Percentiles rank a stretch among this genome's conserved stretches.
phyloP scores from a whole-genome alignment of 1,284 basidiomycete species.

The Neonothopanus nambi region DNA sequence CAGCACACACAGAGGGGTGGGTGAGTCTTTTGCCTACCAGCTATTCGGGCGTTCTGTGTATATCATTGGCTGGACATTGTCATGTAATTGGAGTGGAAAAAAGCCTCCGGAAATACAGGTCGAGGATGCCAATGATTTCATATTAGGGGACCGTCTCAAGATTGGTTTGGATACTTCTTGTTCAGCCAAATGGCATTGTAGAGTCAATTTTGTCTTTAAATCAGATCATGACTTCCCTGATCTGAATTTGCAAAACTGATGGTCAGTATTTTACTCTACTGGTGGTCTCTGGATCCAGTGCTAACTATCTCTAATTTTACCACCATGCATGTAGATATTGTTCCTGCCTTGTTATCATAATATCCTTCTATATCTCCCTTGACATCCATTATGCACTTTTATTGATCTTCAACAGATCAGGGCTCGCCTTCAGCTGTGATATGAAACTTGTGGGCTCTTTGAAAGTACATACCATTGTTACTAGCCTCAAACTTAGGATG shows the following conservation, averaged over 20 bases:
- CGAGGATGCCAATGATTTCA: constrained; percentile 18
- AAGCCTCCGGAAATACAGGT: constrained; percentile 18
- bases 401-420: too few species aligned
- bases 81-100: constrained; percentile 20
- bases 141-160: constrained; percentile 18
- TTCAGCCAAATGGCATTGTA: constrained; percentile 18
- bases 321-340: too few species aligned
- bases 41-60: constrained; percentile 1
- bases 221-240: constrained; percentile 21
- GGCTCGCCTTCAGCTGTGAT: too few species aligned
- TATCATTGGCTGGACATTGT: constrained; percentile 21
- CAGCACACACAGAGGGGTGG: background rate
- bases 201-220: constrained; percentile 20
- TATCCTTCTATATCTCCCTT: too few species aligned
- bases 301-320: too few species aligned
- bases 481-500: too few species aligned
- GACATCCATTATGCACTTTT: too few species aligned
- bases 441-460: too few species aligned
- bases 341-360: too few species aligned
- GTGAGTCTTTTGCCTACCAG: background rate
- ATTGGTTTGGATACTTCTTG: constrained; percentile 19
- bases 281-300: too few species aligned
- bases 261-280: too few species aligned
- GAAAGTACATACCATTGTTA: too few species aligned
- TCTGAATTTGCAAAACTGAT: constrained; percentile 9